Conservation (phyloP, 1,284 basidiomycete genomes). For the Gymnopus androsaceus region DNA sequence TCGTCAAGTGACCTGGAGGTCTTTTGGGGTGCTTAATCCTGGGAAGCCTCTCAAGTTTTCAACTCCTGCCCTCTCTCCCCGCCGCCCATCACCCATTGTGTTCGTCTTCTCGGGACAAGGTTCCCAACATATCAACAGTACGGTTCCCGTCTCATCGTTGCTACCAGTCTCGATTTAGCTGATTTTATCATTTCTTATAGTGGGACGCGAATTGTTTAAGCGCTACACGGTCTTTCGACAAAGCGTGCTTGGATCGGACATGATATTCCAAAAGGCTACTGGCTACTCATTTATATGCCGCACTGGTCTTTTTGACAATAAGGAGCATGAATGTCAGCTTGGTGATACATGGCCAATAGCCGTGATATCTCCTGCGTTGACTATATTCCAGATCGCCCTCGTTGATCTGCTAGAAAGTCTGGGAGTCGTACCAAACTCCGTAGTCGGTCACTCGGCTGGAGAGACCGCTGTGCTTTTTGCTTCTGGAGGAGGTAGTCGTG, state of each 20-base stretch:
- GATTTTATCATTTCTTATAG: slow-evolving; percentile 19
- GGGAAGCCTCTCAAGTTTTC: slow-evolving; percentile 18
- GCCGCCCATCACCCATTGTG: slow-evolving; percentile 17
- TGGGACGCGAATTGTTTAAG: slow-evolving; percentile 38
- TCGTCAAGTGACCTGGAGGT: slow-evolving; percentile 31
- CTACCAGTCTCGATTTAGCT: not conserved
- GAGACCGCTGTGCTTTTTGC: slow-evolving; percentile 41
- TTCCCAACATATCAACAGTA: slow-evolving; percentile 34
- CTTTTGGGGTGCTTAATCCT: slow-evolving; percentile 22
- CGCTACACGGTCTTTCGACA: slow-evolving; percentile 32
- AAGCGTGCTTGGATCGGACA: slow-evolving; percentile 33
- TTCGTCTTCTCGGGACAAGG: slow-evolving; percentile 29
- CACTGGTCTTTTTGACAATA: slow-evolving; percentile 14
- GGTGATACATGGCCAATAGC: slow-evolving; percentile 34
- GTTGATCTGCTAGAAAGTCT: slow-evolving; percentile 34
- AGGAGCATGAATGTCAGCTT: slow-evolving; percentile 10
- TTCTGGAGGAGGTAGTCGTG: slow-evolving; percentile 35
- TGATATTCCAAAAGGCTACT: slow-evolving; percentile 23
- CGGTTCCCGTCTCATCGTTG: slow-evolving; percentile 11
- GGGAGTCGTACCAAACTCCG: slow-evolving; percentile 32
- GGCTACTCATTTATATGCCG: slow-evolving; percentile 33
- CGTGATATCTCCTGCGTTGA: slow-evolving; percentile 32
- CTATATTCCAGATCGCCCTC: slow-evolving; percentile 41
- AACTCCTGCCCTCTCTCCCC: slow-evolving; percentile 24
- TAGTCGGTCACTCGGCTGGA: slow-evolving; percentile 45